Base-by-base conservation (phyloP, 2,329 filamentous ascomycete species). In the Fusarium xylarioides region DNA sequence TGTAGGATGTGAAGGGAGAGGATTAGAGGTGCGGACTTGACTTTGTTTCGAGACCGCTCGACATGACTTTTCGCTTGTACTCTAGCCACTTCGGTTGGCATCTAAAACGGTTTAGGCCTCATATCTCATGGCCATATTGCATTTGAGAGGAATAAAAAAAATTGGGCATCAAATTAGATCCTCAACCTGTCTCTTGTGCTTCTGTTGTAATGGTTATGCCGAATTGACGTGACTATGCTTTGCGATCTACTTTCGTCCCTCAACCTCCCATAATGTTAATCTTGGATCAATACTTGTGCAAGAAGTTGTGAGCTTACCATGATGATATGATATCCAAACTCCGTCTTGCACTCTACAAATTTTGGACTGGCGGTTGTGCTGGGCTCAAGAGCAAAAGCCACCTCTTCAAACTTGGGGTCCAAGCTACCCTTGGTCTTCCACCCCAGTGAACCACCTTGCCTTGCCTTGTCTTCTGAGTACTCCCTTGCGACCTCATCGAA, bases 271-370 rank as follows among this genome's bases (percentile, higher is more conserved):
- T 11, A 16, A 12, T 38, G 42, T 77, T 57, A 76, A 59, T 35
- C 19, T 37, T 7, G 21, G 11, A 28, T 30, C 23, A 21, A 47
- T 15, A 26, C 14, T 15, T 34, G 11, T 32, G 7, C 1, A 23
- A n/a, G 7, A 40, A 14, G 18, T 4, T 6, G 12, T 18, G 30
- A n/a, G 76, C 82, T 60, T 69, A 95, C 92, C 90, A 95, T 94
- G 73, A 95, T 89, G 72, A 95, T 90, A 80, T 95, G 93, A 84
- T 95, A 95, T 2, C 93, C 93, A 82, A 93, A 91, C 2, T 85
- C 86, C 3, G 93, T 95, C 85, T 93, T 94, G 28, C 87, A 91
- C 83, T 94, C 91, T 3, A 85, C 92, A 78, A 88, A 87, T 78
- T 90, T 91, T 4, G 92, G 91, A 66, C 83, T 90, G 18, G 80